Conservation (phyloP, 1,139 yeast genomes). For the Blastobotrys arbuscula region DNA sequence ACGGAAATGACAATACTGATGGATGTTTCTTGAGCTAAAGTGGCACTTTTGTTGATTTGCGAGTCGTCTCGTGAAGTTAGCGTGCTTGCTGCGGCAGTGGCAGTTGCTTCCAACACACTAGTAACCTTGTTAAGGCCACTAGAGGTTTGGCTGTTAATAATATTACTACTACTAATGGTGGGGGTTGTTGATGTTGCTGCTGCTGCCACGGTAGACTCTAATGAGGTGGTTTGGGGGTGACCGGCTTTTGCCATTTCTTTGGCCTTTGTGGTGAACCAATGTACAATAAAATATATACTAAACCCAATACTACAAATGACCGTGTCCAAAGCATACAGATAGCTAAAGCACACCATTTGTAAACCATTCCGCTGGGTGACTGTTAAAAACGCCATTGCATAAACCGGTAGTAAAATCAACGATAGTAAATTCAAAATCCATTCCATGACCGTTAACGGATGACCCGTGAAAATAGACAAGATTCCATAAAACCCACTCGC, state of each 20-base stretch:
- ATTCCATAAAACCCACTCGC: slow-evolving; percentile 88
- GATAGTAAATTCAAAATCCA: slow-evolving; percentile 76
- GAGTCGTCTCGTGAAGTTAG: slow-evolving; percentile 11
- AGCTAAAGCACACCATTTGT: slow-evolving; percentile 54
- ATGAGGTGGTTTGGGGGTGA: background rate
- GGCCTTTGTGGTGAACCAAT: slow-evolving; percentile 54
- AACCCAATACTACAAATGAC: slow-evolving; percentile 52
- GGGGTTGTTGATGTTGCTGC: background rate
- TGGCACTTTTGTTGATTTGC: slow-evolving; percentile 49
- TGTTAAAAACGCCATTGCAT: slow-evolving; percentile 50
- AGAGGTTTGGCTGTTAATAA: background rate
- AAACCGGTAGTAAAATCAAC: slow-evolving; percentile 58
- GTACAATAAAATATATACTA: slow-evolving; percentile 64
- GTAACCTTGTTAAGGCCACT: no score
- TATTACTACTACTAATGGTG: background rate
- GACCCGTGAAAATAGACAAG: slow-evolving; percentile 78
- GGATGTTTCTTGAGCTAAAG: slow-evolving; percentile 65
- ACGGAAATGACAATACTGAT: slow-evolving; percentile 57
- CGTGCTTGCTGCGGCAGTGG: slow-evolving; percentile 1
- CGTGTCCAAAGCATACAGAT: slow-evolving; percentile 64
- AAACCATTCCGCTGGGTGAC: slow-evolving; percentile 40
- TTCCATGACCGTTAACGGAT: slow-evolving; percentile 75
- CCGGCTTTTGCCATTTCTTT: slow-evolving; percentile 12
- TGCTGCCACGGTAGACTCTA: background rate
- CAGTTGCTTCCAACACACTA: no score